Conservation (phyloP, 495 filamentous ascomycete species). For the Podospora pseudoanserina region DNA sequence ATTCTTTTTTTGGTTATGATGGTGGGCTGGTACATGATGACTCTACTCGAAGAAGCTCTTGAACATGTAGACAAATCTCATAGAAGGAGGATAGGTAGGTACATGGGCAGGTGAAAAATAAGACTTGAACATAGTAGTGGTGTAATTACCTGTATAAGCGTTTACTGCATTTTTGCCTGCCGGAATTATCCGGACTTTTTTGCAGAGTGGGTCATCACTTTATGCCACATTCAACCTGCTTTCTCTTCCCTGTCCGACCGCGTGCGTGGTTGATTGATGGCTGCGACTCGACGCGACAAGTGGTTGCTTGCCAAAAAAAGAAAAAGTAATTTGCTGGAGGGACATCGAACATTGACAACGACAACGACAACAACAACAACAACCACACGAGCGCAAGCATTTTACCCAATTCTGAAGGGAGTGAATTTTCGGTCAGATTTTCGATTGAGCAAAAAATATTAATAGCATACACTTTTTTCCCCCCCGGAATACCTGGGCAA, state of each 20-base stretch:
- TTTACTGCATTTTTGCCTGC: background rate
- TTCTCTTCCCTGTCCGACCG: background rate
- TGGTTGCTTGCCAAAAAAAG: background rate
- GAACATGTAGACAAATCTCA: background rate
- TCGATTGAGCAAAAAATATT: too few species aligned
- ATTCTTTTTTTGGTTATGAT: background rate
- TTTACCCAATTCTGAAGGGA: background rate
- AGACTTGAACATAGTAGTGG: background rate
- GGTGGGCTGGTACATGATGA: background rate
- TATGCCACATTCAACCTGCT: background rate
- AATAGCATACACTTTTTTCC: too few species aligned
- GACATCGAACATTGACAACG: background rate
- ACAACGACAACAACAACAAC: background rate
- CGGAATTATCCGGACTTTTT: background rate
- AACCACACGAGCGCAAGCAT: background rate
- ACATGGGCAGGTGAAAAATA: background rate
- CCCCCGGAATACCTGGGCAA: too few species aligned
- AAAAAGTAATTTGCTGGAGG: background rate
- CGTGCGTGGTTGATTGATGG: background rate
- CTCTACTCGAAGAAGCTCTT: background rate
- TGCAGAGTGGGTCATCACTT: background rate
- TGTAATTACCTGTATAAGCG: background rate
- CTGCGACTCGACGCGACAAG: background rate
- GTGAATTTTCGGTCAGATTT: too few species aligned
- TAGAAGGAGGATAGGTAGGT: background rate